Conservation (phyloP, 805 yeast genomes). For the Candida chauliodis region DNA sequence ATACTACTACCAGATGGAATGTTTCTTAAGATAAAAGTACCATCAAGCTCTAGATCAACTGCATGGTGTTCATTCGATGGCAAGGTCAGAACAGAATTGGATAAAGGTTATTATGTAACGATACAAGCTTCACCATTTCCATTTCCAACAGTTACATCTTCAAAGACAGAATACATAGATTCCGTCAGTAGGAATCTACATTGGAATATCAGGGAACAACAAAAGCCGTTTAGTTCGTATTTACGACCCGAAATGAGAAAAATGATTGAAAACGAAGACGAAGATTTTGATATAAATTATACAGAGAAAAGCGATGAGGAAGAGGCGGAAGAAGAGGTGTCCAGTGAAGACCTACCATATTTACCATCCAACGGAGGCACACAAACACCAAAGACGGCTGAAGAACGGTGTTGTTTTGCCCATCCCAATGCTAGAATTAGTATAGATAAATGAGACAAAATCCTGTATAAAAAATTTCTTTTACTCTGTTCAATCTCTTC, state of each 20-base stretch:
- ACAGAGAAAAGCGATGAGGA: slow-evolving; percentile 14
- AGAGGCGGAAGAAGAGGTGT: too few relatives aligned
- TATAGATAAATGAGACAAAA: not conserved
- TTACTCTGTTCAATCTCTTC: slow-evolving; percentile 1
- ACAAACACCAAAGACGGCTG: slow-evolving; percentile 30
- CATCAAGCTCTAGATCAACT: slow-evolving; percentile 72
- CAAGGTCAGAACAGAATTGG: slow-evolving; percentile 74
- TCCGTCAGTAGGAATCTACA: slow-evolving; percentile 80
- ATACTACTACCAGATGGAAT: slow-evolving; percentile 91
- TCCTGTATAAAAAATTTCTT: slow-evolving; percentile 4
- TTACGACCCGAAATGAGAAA: slow-evolving; percentile 9
- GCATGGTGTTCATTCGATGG: slow-evolving; percentile 99
- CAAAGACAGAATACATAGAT: slow-evolving; percentile 75
- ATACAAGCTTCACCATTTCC: slow-evolving; percentile 86
- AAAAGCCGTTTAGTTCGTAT: slow-evolving; percentile 58
- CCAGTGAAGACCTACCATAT: slow-evolving; percentile 22
- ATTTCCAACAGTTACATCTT: slow-evolving; percentile 84
- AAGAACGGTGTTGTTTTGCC: slow-evolving; percentile 39
- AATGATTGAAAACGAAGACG: slow-evolving; percentile 14
- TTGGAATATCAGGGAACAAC: slow-evolving; percentile 91
- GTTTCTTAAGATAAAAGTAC: slow-evolving; percentile 78
- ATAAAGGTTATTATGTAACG: slow-evolving; percentile 80
- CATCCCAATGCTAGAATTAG: slow-evolving; percentile 40
- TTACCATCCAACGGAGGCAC: slow-evolving; percentile 30
- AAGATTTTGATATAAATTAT: slow-evolving; percentile 35